A percentile compares a stretch with the other conserved stretches of the same genome.
phyloP scores from a whole-genome alignment of 306 rosid species.

The Glycine tomentella region DNA sequence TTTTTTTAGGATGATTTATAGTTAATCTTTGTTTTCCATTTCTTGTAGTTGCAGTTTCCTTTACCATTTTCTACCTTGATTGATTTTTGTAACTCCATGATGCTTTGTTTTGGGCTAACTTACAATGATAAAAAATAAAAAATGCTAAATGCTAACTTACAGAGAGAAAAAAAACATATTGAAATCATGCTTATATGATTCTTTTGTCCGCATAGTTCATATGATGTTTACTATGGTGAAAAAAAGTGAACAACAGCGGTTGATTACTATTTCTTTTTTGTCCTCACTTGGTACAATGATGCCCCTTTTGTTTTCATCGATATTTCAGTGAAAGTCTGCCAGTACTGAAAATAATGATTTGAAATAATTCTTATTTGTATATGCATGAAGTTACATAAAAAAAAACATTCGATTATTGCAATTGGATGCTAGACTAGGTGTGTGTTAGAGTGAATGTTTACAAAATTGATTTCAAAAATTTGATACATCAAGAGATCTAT shows the following conservation, averaged over 20 bases:
- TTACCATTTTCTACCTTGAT: no score
- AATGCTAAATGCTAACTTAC: no score
- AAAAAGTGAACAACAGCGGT: neutral
- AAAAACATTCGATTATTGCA: constrained; percentile 5
- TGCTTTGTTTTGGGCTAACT: no score
- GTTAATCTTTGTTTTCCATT: neutral
- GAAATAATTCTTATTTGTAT: neutral
- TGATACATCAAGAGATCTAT: neutral
- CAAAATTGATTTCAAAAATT: no score
- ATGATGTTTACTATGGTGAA: neutral
- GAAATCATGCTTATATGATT: neutral
- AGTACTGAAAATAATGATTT: neutral
- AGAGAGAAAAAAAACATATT: no score
- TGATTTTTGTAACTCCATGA: no score
- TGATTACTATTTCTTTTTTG: constrained; percentile 1
- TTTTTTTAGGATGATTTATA: neutral
- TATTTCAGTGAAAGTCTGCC: constrained; percentile 24
- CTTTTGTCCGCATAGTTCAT: neutral
- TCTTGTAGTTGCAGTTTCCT: no score
- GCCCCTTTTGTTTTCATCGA: constrained; percentile 27
- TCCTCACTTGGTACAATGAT: neutral
- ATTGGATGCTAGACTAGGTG: neutral
- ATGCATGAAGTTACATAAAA: neutral
- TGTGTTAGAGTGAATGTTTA: neutral
- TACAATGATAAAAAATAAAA: no score